A percentile compares a stretch with the other conserved stretches of the same genome.
These are phyloP conservation scores for Fusarium camptoceras DNA, from an alignment of 2,329 filamentous ascomycete species.

Conservation along the genomic window DNA sequence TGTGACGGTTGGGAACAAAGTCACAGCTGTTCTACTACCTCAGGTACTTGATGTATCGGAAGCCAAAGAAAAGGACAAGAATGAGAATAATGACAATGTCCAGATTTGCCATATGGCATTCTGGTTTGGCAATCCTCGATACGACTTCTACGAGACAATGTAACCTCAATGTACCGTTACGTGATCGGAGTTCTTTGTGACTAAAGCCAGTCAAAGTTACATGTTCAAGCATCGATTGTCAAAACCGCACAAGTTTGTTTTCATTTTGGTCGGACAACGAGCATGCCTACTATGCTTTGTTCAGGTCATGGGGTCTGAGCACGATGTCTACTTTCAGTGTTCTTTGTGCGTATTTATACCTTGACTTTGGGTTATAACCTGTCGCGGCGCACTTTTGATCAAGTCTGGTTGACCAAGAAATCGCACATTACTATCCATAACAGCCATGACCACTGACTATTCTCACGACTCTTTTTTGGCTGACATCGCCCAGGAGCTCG, in stretches of 20 bases:
- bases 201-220: neutral
- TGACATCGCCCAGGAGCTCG: neutral
- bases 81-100: conserved; percentile 17
- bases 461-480: neutral
- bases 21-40: conserved; percentile 4
- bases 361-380: conserved; percentile 6
- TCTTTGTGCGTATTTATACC: neutral
- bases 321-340: neutral
- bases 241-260: neutral
- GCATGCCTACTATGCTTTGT: neutral
- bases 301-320: neutral
- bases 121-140: conserved; percentile 1
- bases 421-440: neutral
- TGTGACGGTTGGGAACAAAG: conserved; percentile 1
- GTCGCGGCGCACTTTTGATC: neutral
- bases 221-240: neutral
- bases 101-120: neutral
- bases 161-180: neutral
- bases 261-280: neutral
- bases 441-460: neutral
- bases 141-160: neutral
- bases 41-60: neutral
- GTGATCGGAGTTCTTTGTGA: neutral
- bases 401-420: neutral
- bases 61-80: conserved; percentile 13